phyloP scores from a whole-genome alignment of 495 filamentous ascomycete genomes.

The Viridothelium virens region DNA sequence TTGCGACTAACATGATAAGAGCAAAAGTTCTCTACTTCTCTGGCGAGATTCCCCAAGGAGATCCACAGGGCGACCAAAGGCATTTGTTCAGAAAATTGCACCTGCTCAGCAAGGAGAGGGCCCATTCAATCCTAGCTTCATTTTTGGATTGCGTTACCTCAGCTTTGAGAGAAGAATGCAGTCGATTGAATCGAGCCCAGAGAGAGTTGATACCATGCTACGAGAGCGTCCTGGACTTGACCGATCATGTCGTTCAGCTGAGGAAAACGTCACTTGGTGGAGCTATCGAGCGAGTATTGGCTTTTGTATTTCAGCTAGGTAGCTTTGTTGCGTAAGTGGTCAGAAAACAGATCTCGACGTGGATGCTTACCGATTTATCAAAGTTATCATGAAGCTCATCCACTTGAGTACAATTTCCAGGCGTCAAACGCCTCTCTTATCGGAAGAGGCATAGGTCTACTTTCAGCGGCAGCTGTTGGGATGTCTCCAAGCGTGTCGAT shows the following conservation, averaged over 20 bases:
- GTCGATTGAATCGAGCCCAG: conserved; percentile 24
- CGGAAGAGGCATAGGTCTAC: conserved; percentile 37
- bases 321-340: conserved; percentile 39
- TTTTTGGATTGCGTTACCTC: conserved; percentile 36
- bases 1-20: background rate
- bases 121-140: conserved; percentile 29
- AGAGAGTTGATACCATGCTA: conserved; percentile 34
- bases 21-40: conserved; percentile 37
- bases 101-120: conserved; percentile 36
- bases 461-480: conserved; percentile 35
- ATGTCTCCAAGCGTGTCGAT: conserved; percentile 23
- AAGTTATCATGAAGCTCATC: conserved; percentile 25
- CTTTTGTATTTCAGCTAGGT: conserved; percentile 33
- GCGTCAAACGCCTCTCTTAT: conserved; percentile 27
- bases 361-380: conserved; percentile 21
- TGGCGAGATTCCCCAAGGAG: conserved; percentile 35
- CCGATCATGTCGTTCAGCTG: conserved; percentile 28
- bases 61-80: conserved; percentile 32
- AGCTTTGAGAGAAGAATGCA: conserved; percentile 36
- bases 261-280: conserved; percentile 33
- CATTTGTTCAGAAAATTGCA: conserved; percentile 39
- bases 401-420: conserved; percentile 22
- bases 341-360: conserved; percentile 1
- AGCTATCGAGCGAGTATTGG: conserved; percentile 36
- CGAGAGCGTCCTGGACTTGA: conserved; percentile 35